A percentile compares a stretch with the other conserved stretches of the same genome.
These are phyloP conservation scores for Rubroboletus satanas DNA, from an alignment of 768 basidiomycete species.

Conservation along the genomic window DNA sequence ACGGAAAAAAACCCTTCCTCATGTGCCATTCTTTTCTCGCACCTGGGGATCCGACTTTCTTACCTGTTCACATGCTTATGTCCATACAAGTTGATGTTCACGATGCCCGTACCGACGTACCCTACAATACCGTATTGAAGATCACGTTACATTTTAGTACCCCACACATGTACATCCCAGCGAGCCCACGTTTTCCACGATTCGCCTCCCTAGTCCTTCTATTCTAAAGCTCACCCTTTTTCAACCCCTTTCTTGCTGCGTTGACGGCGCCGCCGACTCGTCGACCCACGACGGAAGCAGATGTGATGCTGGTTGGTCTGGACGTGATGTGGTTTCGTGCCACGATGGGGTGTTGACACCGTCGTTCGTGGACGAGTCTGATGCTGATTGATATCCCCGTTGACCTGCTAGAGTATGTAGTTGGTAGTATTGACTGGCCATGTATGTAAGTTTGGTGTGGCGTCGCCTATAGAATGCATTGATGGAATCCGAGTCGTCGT, in stretches of 20 bases:
- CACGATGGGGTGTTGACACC: no score
- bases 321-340: no score
- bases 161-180: not conserved
- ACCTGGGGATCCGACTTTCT: not conserved
- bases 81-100: not conserved
- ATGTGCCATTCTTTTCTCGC: not conserved
- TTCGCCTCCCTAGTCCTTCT: not conserved
- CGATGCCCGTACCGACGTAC: not conserved
- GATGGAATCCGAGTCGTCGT: no score
- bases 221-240: not conserved
- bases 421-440: no score
- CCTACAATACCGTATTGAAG: constrained; percentile 5
- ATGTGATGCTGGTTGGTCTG: not conserved
- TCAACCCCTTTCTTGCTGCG: not conserved
- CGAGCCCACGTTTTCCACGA: not conserved
- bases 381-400: no score
- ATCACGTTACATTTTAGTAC: constrained; percentile 2
- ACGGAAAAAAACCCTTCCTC: not conserved
- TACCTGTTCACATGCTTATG: constrained; percentile 8
- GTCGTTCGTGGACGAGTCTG: no score
- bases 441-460: no score
- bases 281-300: not conserved
- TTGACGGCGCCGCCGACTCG: not conserved
- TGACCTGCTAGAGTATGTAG: no score
- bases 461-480: no score